Evolutionary conservation across 345 rosid species (phyloP).

Genomic region (Heritiera littoralis): DNA sequence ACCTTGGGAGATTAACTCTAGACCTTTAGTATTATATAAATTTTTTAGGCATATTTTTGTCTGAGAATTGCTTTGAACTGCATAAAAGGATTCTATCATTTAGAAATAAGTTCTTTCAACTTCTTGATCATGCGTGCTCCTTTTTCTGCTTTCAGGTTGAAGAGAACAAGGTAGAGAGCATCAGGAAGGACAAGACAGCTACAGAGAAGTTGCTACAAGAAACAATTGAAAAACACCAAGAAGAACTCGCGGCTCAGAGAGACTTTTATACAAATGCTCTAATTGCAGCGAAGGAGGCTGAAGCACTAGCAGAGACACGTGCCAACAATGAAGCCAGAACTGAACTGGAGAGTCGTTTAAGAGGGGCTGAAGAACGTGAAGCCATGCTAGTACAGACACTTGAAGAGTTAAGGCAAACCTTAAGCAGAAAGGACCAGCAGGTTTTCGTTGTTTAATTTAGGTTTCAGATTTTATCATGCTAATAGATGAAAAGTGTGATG

Average conservation of each 20-base stretch:
- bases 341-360: constrained; percentile 80
- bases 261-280: constrained; percentile 84
- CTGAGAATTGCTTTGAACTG: not conserved
- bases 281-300: constrained; percentile 93
- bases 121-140: not conserved
- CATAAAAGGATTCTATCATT: not conserved
- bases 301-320: constrained; percentile 86
- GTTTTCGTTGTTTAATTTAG: constrained; percentile 39
- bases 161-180: constrained; percentile 93
- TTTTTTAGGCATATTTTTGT: not conserved
- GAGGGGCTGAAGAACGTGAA: constrained; percentile 95
- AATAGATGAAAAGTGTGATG: not conserved
- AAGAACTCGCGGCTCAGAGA: constrained; percentile 77
- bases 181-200: constrained; percentile 86
- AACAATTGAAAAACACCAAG: constrained; percentile 93
- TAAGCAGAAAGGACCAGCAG: constrained; percentile 96
- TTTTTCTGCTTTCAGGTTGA: constrained; percentile 57
- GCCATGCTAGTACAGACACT: constrained; percentile 91
- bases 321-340: constrained; percentile 87
- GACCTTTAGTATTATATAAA: not conserved
- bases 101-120: constrained; percentile 8
- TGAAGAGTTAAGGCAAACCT: constrained; percentile 89
- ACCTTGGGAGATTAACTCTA: not conserved
- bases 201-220: constrained; percentile 94
- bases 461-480: constrained; percentile 17